Percentiles rank a stretch among this genome's conserved stretches.
phyloP scores from a whole-genome alignment of 768 basidiomycete genomes.

The Russula emetica region DNA sequence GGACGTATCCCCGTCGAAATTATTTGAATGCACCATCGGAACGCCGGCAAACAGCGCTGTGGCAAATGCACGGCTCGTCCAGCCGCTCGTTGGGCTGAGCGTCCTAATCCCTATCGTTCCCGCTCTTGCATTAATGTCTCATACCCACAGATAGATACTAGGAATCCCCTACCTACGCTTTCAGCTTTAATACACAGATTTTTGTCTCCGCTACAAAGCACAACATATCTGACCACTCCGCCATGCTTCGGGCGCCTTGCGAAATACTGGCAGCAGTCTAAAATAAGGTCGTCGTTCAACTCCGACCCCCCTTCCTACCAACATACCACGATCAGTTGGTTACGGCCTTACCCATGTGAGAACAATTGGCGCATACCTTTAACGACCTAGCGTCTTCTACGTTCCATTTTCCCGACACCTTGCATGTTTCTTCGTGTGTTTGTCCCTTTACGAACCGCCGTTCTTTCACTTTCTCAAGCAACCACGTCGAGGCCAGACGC shows the following conservation, averaged over 20 bases:
- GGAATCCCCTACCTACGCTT: conserved; percentile 30
- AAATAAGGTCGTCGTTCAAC: conserved; percentile 62
- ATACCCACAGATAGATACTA: neutral
- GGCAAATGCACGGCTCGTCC: conserved; percentile 52
- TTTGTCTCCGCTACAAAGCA: conserved; percentile 64
- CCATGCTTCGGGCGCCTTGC: conserved; percentile 34
- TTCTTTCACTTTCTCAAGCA: conserved; percentile 57
- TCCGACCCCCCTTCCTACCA: conserved; percentile 35
- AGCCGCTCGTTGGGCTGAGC: conserved; percentile 23
- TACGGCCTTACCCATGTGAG: neutral
- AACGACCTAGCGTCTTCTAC: conserved; percentile 38
- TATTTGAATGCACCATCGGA: conserved; percentile 34
- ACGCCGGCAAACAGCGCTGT: conserved; percentile 40
- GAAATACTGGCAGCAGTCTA: conserved; percentile 73
- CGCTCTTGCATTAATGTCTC: neutral
- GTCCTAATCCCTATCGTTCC: conserved; percentile 18
- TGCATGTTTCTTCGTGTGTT: conserved; percentile 59
- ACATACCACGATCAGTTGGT: conserved; percentile 1
- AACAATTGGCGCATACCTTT: conserved; percentile 37
- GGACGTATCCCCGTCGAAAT: conserved; percentile 37
- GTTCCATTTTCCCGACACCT: conserved; percentile 59
- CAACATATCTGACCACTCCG: conserved; percentile 37
- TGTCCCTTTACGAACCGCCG: conserved; percentile 55
- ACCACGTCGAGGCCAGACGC: conserved; percentile 55
- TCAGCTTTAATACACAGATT: conserved; percentile 56